Evolutionary conservation across 768 basidiomycete species (phyloP).

Genomic region (Mycena polygramma): DNA sequence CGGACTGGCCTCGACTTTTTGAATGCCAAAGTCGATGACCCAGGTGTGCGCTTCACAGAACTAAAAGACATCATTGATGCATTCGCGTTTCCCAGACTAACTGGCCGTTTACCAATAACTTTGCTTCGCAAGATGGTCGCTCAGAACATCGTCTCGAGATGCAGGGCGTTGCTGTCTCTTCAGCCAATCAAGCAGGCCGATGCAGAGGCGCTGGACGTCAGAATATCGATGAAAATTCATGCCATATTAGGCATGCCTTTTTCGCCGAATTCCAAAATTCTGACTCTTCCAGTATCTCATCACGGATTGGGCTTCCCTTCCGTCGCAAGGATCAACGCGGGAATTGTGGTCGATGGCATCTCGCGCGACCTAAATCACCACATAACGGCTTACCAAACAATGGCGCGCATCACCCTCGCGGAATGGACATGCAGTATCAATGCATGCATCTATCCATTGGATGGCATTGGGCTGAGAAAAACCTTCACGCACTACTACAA

Average conservation of each 20-base stretch:
- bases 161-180: conserved; percentile 37
- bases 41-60: conserved; percentile 25
- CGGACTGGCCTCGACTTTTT: conserved; percentile 37
- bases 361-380: conserved; percentile 44
- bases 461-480: background rate
- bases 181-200: conserved; percentile 41
- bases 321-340: conserved; percentile 37
- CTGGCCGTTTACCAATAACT: conserved; percentile 35
- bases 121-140: conserved; percentile 37
- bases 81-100: conserved; percentile 42
- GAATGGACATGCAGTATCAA: conserved; percentile 35
- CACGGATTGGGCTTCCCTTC: conserved; percentile 43
- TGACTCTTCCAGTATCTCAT: conserved; percentile 24
- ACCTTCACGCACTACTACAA: too few relatives aligned
- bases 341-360: conserved; percentile 37
- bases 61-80: conserved; percentile 36
- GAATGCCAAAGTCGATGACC: conserved; percentile 38
- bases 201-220: conserved; percentile 35
- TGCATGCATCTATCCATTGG: conserved; percentile 17
- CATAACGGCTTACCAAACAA: conserved; percentile 29
- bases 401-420: conserved; percentile 22
- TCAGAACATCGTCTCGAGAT: conserved; percentile 39
- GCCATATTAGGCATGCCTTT: conserved; percentile 42
- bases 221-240: conserved; percentile 37
- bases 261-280: conserved; percentile 15